Evolutionary conservation across 805 yeast species (phyloP), one percentile per base, ranked within the genome.

Genomic region (Diddensiella santjacobensis): DNA sequence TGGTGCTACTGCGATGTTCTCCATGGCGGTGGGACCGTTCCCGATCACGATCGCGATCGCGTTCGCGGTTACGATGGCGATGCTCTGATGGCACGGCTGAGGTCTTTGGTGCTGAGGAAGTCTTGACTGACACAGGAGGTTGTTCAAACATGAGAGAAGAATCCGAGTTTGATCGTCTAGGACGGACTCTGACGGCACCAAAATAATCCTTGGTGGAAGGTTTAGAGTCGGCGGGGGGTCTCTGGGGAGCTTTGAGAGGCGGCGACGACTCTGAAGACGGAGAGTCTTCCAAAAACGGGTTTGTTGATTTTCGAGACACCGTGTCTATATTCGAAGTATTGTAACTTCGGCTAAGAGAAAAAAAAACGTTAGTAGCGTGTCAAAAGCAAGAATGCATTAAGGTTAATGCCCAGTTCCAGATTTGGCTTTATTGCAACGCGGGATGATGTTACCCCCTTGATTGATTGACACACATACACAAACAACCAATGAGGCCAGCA

Each of bases 181-280:
- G 42, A 4, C 64, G 63, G 1, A 69, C 63, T 10, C 74, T 64
- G 19, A 66, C 66, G 24, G 70, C 69, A 13, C 31, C 31, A 26
- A 26, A 26, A 26, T 8, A 26, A 8, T 26, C 31, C 31, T 26
- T 26, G 15, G 71, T 68, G 53, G 71, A 59, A 20, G 79, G 76
- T 37, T 77, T 53, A 3, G 57, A 19, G 18, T 47, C 40, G 26
- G 53, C 30, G n/a, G 57, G 49, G 2, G 55, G 55, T 13, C 51
- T 37, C 17, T 50, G 49, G 8, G 52, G 56, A 11, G n/a, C 30
- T 42, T 22, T 39, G 47, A 42, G 35, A 43, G 41, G 24, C 31
- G 31, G 31, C 31, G 31, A 13, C 31, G 31, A 26, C 8, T 8
- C 8, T 29, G 39, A 19, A 24, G 46, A 17, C 40, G 38, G 15